A percentile compares a stretch with the other conserved stretches of the same genome.
Conservation (phyloP, 73 alveolate species). For the Tetrahymena elliotti region DNA sequence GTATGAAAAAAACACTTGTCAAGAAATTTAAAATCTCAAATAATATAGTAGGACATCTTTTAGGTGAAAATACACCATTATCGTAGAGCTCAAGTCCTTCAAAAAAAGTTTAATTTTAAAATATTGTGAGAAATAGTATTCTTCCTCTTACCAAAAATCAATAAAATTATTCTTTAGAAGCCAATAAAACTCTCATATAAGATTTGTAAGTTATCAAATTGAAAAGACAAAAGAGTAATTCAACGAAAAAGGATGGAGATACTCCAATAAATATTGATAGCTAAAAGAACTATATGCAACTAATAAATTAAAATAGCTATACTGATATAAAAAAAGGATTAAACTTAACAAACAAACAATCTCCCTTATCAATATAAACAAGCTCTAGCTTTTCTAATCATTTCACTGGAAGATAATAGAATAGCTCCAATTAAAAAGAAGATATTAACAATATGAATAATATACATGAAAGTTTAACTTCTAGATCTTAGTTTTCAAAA, state of each 20-base stretch:
- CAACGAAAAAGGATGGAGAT: not conserved
- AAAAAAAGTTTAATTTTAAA: not conserved
- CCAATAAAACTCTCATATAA: not conserved
- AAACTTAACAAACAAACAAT: not conserved
- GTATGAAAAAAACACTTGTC: not conserved
- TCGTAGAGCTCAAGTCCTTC: not conserved
- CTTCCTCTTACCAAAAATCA: not conserved
- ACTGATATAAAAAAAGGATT: not conserved
- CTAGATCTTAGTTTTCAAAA: not conserved
- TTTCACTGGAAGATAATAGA: not conserved
- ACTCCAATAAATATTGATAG: not conserved
- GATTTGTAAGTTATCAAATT: not conserved
- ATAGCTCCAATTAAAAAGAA: not conserved
- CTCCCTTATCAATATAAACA: too few species aligned
- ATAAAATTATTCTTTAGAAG: not conserved
- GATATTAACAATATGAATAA: not conserved
- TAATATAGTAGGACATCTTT: not conserved
- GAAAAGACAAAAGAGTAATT: not conserved
- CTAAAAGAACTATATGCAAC: not conserved
- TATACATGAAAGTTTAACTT: not conserved
- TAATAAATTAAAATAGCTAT: too few species aligned
- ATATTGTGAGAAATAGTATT: not conserved
- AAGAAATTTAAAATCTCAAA: not conserved
- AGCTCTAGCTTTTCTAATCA: not conserved
- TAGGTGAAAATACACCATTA: not conserved